Evolutionary conservation across 2,329 filamentous ascomycete genomes (phyloP).

Genomic region (Akanthomyces dipterigenus): DNA sequence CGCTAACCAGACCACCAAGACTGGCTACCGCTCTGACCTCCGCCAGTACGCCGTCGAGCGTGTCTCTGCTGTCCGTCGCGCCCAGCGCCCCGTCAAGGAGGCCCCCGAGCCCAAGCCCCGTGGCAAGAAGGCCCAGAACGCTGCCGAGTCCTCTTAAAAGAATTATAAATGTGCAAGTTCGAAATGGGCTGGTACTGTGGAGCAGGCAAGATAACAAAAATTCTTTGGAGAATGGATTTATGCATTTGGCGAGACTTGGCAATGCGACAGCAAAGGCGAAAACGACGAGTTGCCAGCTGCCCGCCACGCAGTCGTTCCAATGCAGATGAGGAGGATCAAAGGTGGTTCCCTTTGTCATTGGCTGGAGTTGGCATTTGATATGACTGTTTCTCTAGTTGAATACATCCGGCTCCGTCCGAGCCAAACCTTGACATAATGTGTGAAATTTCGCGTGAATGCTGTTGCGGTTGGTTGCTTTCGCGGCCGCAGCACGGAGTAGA

Average conservation of each 20-base stretch:
- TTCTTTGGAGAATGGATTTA: neutral
- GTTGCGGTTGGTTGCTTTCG: neutral
- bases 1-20: constrained; percentile 75
- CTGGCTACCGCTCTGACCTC: constrained; percentile 77
- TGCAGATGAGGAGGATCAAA: constrained; percentile 9
- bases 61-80: constrained; percentile 74
- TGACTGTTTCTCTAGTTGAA: constrained; percentile 11
- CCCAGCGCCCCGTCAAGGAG: constrained; percentile 74
- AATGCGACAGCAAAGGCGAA: neutral
- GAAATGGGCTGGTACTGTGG: neutral
- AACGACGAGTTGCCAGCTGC: neutral
- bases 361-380: constrained; percentile 18
- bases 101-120: constrained; percentile 66
- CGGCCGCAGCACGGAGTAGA: neutral
- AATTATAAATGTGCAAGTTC: neutral
- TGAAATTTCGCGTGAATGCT: neutral
- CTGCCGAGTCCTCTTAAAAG: constrained; percentile 34
- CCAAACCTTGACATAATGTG: neutral
- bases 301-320: neutral
- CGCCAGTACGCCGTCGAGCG: constrained; percentile 75
- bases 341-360: constrained; percentile 14
- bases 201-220: neutral
- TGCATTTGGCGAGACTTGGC: neutral
- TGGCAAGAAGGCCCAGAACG: constrained; percentile 73
- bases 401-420: neutral